Evolutionary conservation across 768 basidiomycete genomes (phyloP).

Genomic region (Rickenella mellea): DNA sequence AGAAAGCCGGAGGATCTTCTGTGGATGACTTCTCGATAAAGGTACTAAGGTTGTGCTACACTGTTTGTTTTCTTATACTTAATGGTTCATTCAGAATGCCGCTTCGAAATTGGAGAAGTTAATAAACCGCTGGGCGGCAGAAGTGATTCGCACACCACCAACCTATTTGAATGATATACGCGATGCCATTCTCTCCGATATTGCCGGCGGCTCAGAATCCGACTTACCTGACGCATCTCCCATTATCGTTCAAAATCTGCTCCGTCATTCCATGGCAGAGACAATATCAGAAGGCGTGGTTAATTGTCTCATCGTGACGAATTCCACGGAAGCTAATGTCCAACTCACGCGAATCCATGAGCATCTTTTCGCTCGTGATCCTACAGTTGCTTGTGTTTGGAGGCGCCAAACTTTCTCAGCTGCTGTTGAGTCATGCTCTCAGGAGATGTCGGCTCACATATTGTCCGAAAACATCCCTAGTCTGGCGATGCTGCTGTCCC

Average conservation of each 20-base stretch:
- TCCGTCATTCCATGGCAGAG: constrained; percentile 76
- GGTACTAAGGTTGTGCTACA: constrained; percentile 37
- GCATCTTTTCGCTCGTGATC: constrained; percentile 81
- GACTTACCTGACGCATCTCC: constrained; percentile 28
- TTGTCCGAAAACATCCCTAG: constrained; percentile 64
- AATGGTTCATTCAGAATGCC: constrained; percentile 42
- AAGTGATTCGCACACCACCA: constrained; percentile 52
- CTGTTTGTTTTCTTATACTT: constrained; percentile 6
- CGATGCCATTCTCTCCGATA: constrained; percentile 49
- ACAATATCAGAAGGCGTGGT: constrained; percentile 63
- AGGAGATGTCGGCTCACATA: constrained; percentile 59
- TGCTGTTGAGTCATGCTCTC: constrained; percentile 68
- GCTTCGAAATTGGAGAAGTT: constrained; percentile 75
- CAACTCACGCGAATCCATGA: constrained; percentile 84
- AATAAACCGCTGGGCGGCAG: constrained; percentile 84
- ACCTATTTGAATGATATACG: constrained; percentile 42
- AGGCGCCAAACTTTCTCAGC: constrained; percentile 84
- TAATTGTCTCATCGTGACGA: constrained; percentile 81
- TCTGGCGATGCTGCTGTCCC: constrained; percentile 43
- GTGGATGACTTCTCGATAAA: constrained; percentile 87
- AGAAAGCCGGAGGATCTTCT: constrained; percentile 44
- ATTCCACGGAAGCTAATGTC: constrained; percentile 74
- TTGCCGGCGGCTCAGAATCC: constrained; percentile 41
- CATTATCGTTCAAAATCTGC: constrained; percentile 70
- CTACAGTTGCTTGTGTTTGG: constrained; percentile 86